Conservation (phyloP, 225 moss, liverwort and hornwort species). For the Ulota crispa region DNA sequence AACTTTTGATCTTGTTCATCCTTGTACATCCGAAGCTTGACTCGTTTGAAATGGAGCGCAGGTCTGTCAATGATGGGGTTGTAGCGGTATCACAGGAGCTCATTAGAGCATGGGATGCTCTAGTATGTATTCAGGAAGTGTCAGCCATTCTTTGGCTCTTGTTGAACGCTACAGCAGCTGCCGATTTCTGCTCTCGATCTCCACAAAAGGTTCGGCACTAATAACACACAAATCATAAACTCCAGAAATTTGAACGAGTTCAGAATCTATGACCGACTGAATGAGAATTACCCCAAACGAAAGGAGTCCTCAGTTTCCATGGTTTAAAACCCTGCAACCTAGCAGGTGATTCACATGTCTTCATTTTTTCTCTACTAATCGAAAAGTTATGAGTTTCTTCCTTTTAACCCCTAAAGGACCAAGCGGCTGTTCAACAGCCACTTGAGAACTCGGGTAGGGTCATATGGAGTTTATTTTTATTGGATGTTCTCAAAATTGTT, state of each 20-base stretch:
- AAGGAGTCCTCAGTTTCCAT: neutral
- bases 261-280: neutral
- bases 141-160: slow-evolving; percentile 79
- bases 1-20: neutral
- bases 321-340: neutral
- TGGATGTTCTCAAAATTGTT: too few species aligned
- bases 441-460: too few species aligned
- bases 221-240: neutral
- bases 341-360: neutral
- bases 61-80: slow-evolving; percentile 81
- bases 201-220: slow-evolving; percentile 48
- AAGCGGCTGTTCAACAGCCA: too few species aligned
- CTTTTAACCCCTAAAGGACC: too few species aligned
- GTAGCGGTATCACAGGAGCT: slow-evolving; percentile 61
- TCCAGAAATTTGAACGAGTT: neutral
- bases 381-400: neutral
- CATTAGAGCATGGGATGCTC: slow-evolving; percentile 66
- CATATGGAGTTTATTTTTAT: too few species aligned
- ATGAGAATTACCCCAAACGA: neutral
- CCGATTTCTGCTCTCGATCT: slow-evolving; percentile 75
- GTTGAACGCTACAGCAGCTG: slow-evolving; percentile 69
- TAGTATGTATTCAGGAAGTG: slow-evolving; percentile 64
- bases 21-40: slow-evolving; percentile 12
- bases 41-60: slow-evolving; percentile 32
- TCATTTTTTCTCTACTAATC: neutral